phyloP scores from a whole-genome alignment of 129 eudicot species.

The Centrapalus pauciflorus region DNA sequence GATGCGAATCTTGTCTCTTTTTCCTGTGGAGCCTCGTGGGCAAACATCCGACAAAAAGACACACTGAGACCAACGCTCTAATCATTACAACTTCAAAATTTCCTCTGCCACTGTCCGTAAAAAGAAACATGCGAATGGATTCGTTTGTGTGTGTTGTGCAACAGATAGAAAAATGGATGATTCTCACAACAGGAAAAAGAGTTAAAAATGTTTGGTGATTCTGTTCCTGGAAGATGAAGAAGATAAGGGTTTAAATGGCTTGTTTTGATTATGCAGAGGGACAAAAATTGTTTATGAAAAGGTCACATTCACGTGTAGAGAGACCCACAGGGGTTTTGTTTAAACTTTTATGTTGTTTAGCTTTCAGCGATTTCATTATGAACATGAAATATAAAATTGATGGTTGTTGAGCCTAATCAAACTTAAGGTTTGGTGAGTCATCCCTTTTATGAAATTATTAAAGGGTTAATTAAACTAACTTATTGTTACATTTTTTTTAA shows the following conservation, averaged over 20 bases:
- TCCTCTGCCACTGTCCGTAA: background rate
- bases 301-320: too few species aligned
- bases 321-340: background rate
- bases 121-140: constrained; percentile 2
- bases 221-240: too few species aligned
- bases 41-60: constrained; percentile 40
- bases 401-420: background rate
- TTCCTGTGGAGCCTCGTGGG: constrained; percentile 39
- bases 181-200: background rate
- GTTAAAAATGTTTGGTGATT: too few species aligned
- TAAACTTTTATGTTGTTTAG: too few species aligned
- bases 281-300: too few species aligned
- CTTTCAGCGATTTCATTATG: background rate
- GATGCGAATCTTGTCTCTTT: constrained; percentile 60
- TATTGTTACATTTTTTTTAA: too few species aligned
- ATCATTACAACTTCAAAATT: background rate
- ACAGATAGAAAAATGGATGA: background rate
- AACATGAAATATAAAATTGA: background rate
- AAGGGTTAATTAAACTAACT: too few species aligned
- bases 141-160: background rate
- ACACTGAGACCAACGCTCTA: constrained; percentile 26
- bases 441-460: background rate
- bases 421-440: too few species aligned
- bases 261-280: too few species aligned
- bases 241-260: too few species aligned